phyloP scores from a whole-genome alignment of 2,329 filamentous ascomycete species.

The Stagonosporopsis rhizophila region DNA sequence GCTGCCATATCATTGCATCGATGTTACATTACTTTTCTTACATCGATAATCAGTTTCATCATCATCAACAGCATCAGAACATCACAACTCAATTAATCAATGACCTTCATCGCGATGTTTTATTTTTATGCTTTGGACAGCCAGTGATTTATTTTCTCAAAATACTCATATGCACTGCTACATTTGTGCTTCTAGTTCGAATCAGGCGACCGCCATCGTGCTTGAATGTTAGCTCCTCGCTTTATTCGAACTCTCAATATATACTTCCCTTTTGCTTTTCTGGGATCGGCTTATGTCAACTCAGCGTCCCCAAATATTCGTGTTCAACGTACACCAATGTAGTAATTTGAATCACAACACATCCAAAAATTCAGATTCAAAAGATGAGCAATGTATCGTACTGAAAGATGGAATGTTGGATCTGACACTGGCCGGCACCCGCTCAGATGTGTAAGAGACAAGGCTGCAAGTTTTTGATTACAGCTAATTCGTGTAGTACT shows the following conservation, averaged over 20 bases:
- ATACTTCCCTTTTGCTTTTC: background rate
- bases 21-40: background rate
- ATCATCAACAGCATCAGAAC: background rate
- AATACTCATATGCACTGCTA: too few relatives aligned
- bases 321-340: too few relatives aligned
- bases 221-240: background rate
- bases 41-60: background rate
- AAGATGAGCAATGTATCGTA: background rate
- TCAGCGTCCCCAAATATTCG: background rate
- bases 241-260: background rate
- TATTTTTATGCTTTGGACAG: background rate
- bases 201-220: background rate
- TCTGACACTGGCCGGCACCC: background rate
- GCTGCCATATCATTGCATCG: background rate
- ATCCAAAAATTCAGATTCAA: too few relatives aligned
- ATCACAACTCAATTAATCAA: conserved; percentile 13
- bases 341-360: too few relatives aligned
- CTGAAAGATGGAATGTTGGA: background rate
- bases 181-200: background rate
- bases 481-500: too few relatives aligned
- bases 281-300: background rate
- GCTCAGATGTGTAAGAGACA: too few relatives aligned
- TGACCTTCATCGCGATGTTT: background rate
- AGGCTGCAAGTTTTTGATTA: too few relatives aligned
- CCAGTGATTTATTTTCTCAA: too few relatives aligned